A percentile compares a stretch with the other conserved stretches of the same genome.
Conservation (phyloP, 2,329 filamentous ascomycete genomes). For the Penicillium sp. region DNA sequence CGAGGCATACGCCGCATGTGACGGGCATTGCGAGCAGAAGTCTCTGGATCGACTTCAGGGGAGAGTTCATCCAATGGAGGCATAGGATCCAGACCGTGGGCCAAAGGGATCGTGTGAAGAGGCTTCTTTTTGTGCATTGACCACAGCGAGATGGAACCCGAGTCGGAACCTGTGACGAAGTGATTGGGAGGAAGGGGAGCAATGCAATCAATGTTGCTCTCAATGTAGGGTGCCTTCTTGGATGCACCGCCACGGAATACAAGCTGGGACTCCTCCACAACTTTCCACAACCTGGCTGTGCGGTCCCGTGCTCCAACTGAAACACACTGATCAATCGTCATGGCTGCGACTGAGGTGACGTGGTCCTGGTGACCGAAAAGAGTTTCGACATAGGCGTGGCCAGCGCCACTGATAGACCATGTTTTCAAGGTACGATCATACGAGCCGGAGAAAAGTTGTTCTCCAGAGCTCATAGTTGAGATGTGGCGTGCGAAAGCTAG, state of each 20-base stretch:
- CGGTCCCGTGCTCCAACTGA: conserved; percentile 90
- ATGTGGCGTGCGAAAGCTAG: conserved; percentile 85
- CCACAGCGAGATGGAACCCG: conserved; percentile 86
- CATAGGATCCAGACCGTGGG: conserved; percentile 82
- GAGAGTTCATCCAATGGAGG: conserved; percentile 72
- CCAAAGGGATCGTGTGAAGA: conserved; percentile 76
- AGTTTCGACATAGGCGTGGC: conserved; percentile 92
- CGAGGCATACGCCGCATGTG: conserved; percentile 69
- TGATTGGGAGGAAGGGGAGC: conserved; percentile 86
- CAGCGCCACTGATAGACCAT: conserved; percentile 79
- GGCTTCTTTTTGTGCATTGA: conserved; percentile 94
- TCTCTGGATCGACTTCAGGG: conserved; percentile 70
- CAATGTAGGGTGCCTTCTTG: conserved; percentile 60
- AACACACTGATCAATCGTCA: conserved; percentile 86
- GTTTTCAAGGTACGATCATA: conserved; percentile 94
- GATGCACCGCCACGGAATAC: conserved; percentile 82
- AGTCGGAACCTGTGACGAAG: conserved; percentile 95
- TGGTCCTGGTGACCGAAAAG: conserved; percentile 95
- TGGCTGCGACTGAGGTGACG: conserved; percentile 80
- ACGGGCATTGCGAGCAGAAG: conserved; percentile 52
- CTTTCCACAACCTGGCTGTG: conserved; percentile 93
- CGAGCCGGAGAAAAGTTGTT: conserved; percentile 90
- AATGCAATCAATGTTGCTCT: conserved; percentile 90
- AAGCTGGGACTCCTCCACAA: conserved; percentile 91
- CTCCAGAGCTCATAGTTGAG: conserved; percentile 59